phyloP scores from a whole-genome alignment of 352 stramenopile genomes.

The Phytophthora pisi region DNA sequence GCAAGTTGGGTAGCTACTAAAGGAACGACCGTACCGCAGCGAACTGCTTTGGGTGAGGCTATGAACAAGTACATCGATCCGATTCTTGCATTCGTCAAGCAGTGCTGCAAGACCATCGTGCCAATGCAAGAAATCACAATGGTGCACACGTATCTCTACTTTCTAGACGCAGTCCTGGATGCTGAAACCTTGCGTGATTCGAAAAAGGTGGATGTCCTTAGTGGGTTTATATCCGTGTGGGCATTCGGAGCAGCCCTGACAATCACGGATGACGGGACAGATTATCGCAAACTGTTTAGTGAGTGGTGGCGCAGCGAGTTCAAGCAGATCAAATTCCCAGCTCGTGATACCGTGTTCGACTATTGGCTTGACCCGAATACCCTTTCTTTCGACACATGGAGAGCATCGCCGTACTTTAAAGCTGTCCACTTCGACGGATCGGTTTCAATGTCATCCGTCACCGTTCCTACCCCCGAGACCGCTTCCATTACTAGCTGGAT shows the following conservation, averaged over 20 bases:
- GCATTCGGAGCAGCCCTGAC: slow-evolving; percentile 90
- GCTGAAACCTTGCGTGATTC: slow-evolving; percentile 60
- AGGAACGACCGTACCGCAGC: slow-evolving; percentile 59
- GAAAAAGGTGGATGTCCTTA: slow-evolving; percentile 83
- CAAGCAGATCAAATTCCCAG: slow-evolving; percentile 95
- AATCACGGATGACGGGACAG: slow-evolving; percentile 91
- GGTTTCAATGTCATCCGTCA: slow-evolving; percentile 84
- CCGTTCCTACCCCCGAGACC: slow-evolving; percentile 94
- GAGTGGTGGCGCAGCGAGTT: slow-evolving; percentile 95
- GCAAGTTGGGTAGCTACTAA: slow-evolving; percentile 90
- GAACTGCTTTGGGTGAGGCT: slow-evolving; percentile 52
- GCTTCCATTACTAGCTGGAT: slow-evolving; percentile 94
- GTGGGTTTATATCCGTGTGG: slow-evolving; percentile 94
- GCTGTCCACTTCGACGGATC: slow-evolving; percentile 77
- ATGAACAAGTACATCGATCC: slow-evolving; percentile 91
- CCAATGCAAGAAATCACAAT: slow-evolving; percentile 91
- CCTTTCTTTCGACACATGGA: slow-evolving; percentile 93
- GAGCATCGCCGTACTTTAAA: slow-evolving; percentile 92
- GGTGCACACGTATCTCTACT: slow-evolving; percentile 93
- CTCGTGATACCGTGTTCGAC: slow-evolving; percentile 95
- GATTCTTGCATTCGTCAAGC: slow-evolving; percentile 86
- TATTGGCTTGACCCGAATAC: slow-evolving; percentile 95
- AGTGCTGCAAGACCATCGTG: slow-evolving; percentile 90
- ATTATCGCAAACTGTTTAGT: slow-evolving; percentile 94
- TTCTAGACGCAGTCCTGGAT: slow-evolving; percentile 88